Base-by-base conservation (phyloP, 768 basidiomycete genomes). In the Lentinula sp. region DNA sequence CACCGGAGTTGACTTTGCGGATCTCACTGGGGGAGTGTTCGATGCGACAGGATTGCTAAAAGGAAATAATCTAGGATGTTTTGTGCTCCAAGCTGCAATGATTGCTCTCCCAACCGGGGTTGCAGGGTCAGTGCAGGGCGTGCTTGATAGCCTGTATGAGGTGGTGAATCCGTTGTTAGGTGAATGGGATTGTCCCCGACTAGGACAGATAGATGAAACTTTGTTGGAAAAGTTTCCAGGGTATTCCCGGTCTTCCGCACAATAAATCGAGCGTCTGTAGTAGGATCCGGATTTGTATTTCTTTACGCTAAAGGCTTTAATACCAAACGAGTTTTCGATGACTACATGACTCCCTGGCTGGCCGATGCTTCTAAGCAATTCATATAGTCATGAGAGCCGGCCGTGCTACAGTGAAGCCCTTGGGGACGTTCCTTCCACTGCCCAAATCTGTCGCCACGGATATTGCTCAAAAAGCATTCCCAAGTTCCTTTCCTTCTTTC, bases 1-100 rank as follows among this genome's bases (percentile, higher is more conserved):
- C 23, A 35, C 60, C 15, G 37, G 55, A 13, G 32, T 61, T 23
- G 23, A 57, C 16, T 15, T 61, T 4, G 54, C n/a, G 6, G 32
- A 61, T 46, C 39, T 61, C 21, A 61, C 60, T 2, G 60, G 60
- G 11, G 54, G 60, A 15, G 8, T 49, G 23, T 61, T 42, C 13
- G 18, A 45, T 42, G 7, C 46, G 21, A 48, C 18, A 1, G 11
- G 1, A 7, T 23, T 48, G 46, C 11, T 48, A 2, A 18, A 43
- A 9, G 21, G 42, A 23, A 56, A 60, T 10, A 35, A 53, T 39
- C 34, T 60, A n/a, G n/a, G 34, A 31, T 54, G 52, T 21, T 54
- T 54, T 23, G 52, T 40, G 28, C 39, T 54, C 18, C 52, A 54
- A 13, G 32, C 21, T 11, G 52, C 39, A 15, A 6, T 18, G 21